Conservation (phyloP, 192 early-diverging fungal species). For the Rhizoclosmatium sp. region DNA sequence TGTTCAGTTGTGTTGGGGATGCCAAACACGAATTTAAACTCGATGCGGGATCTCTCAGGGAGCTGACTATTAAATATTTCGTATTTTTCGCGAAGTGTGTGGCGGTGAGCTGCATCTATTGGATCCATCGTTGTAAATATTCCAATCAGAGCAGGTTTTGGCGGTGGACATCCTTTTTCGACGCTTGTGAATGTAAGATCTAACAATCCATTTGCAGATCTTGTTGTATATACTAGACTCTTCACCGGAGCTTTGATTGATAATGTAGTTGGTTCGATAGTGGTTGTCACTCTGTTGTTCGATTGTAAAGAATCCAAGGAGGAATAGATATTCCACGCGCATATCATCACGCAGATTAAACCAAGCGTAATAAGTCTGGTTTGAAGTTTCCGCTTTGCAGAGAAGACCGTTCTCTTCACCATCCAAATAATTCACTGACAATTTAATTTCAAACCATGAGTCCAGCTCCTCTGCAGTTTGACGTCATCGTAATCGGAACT, state of each 20-base stretch:
- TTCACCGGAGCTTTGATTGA: not conserved
- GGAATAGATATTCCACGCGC: no score
- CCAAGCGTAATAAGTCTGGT: no score
- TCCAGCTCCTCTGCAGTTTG: slow-evolving; percentile 23
- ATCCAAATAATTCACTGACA: no score
- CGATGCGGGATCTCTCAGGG: not conserved
- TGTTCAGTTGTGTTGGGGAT: not conserved
- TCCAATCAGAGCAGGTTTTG: not conserved
- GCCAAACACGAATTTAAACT: not conserved
- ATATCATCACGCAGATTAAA: no score
- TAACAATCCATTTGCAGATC: not conserved
- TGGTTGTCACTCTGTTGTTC: no score
- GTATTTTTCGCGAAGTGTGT: not conserved
- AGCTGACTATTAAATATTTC: not conserved
- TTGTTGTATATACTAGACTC: not conserved
- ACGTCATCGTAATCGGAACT: slow-evolving; percentile 48
- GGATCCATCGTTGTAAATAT: not conserved
- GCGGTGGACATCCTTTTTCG: not conserved
- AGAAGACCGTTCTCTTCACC: no score
- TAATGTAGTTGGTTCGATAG: no score
- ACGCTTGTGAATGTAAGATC: not conserved
- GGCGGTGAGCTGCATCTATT: not conserved
- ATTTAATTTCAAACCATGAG: no score
- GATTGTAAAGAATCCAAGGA: no score
- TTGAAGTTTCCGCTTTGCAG: no score